Evolutionary conservation across 768 basidiomycete genomes (phyloP).

Genomic region (Mycena kentingensis): DNA sequence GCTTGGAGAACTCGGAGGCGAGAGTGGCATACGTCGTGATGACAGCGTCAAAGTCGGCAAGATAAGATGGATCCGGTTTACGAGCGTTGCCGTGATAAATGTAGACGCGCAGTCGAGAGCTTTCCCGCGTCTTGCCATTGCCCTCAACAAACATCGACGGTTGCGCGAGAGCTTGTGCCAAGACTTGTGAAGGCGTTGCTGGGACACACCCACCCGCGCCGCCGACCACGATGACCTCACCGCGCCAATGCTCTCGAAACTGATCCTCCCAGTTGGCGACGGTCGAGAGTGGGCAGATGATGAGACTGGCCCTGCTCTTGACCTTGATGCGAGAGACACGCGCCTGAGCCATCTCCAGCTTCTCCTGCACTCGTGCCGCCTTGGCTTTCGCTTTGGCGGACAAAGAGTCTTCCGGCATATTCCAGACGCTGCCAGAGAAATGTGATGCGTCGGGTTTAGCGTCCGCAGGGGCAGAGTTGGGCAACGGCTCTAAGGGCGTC

Average conservation of each 20-base stretch:
- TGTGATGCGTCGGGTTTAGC: slow-evolving; percentile 48
- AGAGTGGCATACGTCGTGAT: slow-evolving; percentile 97
- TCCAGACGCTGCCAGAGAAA: slow-evolving; percentile 82
- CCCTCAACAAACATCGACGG: slow-evolving; percentile 34
- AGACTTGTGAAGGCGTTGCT: slow-evolving; percentile 38
- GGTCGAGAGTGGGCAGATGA: slow-evolving; percentile 94
- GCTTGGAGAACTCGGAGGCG: slow-evolving; percentile 93
- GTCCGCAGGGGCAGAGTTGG: slow-evolving; percentile 36
- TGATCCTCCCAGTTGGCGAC: slow-evolving; percentile 99
- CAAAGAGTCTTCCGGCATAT: slow-evolving; percentile 63
- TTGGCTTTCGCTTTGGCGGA: slow-evolving; percentile 65
- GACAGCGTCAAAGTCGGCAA: slow-evolving; percentile 94
- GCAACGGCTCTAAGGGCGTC: slow-evolving; percentile 49
- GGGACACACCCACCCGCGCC: slow-evolving; percentile 58
- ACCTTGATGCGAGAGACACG: slow-evolving; percentile 77
- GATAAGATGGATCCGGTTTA: slow-evolving; percentile 78
- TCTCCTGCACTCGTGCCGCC: slow-evolving; percentile 66
- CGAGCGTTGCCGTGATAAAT: slow-evolving; percentile 94
- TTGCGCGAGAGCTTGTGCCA: slow-evolving; percentile 39
- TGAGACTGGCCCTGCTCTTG: slow-evolving; percentile 88
- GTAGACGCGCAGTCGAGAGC: slow-evolving; percentile 76
- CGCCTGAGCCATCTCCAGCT: slow-evolving; percentile 66
- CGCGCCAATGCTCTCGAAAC: slow-evolving; percentile 95
- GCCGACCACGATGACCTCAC: slow-evolving; percentile 80
- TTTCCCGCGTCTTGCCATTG: slow-evolving; percentile 42